Base-by-base conservation (phyloP, 1,284 basidiomycete species). In the Laetiporus sulphureus region DNA sequence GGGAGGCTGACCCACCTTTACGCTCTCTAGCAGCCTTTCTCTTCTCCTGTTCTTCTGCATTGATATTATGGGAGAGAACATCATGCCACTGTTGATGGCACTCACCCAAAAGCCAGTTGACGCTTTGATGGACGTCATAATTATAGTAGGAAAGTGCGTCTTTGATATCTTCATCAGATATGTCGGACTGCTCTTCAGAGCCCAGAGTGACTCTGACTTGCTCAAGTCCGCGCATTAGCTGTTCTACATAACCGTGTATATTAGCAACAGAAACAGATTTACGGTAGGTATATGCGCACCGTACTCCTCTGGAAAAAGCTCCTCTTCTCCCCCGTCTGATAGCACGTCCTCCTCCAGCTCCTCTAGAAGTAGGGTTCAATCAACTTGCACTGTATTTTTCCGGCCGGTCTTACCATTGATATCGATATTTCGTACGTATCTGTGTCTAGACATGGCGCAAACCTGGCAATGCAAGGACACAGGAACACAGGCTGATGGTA, bases 71-170 rank as follows among this genome's bases (percentile, higher is more conserved):
- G n/a, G n/a, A n/a, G n/a, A n/a, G n/a, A n/a, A n/a, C n/a, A n/a
- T n/a, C n/a, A n/a, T n/a, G n/a, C n/a, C n/a, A n/a, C n/a, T n/a
- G n/a, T n/a, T n/a, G n/a, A n/a, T n/a, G n/a, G n/a, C 32, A 65
- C 77, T 49, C 49, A 88, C 86, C 79, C 32, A 85, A 53, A 19
- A 92, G 69, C 74, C 81, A 88, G 29, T 77, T 65, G 12, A 94
- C 66, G 5, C 88, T 81, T 56, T 83, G 75, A 31, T 91, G 80
- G 15, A 88, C 75, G 56, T 97, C 83, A 56, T 96, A 98, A 65
- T 88, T 90, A 53, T 73, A 80, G 53, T 98, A 83, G 86, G 92
- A 98, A 33, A 98, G 69, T 1, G 77, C 73, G 51, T 93, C 86
- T 55, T 77, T 79, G 60, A 99, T 87, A 38, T 78, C 73, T 30